Evolutionary conservation across 1,284 basidiomycete species (phyloP), one percentile per base, ranked within the genome.

Genomic region (Chondrostereum purpureum): DNA sequence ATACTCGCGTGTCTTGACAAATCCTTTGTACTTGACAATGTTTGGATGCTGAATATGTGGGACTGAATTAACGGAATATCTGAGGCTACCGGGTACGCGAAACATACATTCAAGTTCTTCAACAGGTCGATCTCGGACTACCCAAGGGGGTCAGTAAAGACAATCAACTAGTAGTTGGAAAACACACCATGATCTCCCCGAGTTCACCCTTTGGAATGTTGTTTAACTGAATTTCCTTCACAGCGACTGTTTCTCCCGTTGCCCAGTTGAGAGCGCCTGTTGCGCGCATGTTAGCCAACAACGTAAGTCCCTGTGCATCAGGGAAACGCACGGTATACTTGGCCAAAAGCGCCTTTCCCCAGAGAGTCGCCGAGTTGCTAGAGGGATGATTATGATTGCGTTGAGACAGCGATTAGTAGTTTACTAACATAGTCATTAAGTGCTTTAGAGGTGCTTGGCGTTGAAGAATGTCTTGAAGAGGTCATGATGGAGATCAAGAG

Each of bases 11-110:
- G 92, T 95, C 70, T 94, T 94, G 61, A 93, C 91, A 57, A 94
- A 98, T 14, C 95, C 93, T 59, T 96, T 95, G 72, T 98, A 98
- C 67, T 98, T 97, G 61, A 99, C 95, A 60, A 98, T 98, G 64
- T 98, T 98, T 33, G 88, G 77, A 59, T 88, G 86, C 85, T 88
- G 57, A 33, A 44, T 20, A 17, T 3, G 27, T 31, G 4, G 17
- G n/a, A n/a, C n/a, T n/a, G n/a, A n/a, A n/a, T n/a, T n/a, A 47
- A 44, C 33, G 34, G 36, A 33, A 34, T 40, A 40, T 34, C 37
- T 49, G 38, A 43, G 21, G 21, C 18, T 18, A 31, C 8, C 14
- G 18, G 21, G 37, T 35, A 22, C 34, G 22, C n/a, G 33, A 36
- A 47, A 60, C 77, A 57, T 61, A 90, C 88, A 56, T 96, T 91